These are phyloP conservation scores for Claviceps monticola DNA, from an alignment of 2,329 filamentous ascomycete species.

Conservation along the genomic window DNA sequence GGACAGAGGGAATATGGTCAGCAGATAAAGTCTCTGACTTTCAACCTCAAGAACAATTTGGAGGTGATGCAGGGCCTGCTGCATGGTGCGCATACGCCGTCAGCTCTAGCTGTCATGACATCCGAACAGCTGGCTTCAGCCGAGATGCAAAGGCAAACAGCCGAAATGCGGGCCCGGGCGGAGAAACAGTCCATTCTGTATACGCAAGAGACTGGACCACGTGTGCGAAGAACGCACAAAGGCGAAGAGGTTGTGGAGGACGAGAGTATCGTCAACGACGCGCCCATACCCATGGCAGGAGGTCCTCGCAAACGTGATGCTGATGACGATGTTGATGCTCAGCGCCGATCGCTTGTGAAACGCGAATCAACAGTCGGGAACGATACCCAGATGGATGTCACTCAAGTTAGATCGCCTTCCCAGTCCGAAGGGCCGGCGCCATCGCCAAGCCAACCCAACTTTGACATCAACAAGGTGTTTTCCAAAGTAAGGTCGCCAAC, in stretches of 20 bases:
- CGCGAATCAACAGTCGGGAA: slow-evolving; percentile 19
- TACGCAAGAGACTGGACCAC: slow-evolving; percentile 54
- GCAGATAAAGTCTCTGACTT: slow-evolving; percentile 62
- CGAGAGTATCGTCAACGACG: slow-evolving; percentile 37
- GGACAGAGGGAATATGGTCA: slow-evolving; percentile 36
- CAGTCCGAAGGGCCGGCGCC: slow-evolving; percentile 29
- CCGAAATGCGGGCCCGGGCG: slow-evolving; percentile 60
- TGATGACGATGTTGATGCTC: slow-evolving; percentile 1
- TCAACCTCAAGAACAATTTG: slow-evolving; percentile 82
- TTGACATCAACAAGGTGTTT: slow-evolving; percentile 79
- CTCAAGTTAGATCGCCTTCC: slow-evolving; percentile 21
- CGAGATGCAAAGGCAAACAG: slow-evolving; percentile 66
- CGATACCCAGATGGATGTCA: slow-evolving; percentile 12
- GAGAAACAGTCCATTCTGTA: slow-evolving; percentile 79
- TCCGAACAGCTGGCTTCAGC: slow-evolving; percentile 85
- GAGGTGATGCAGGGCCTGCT: slow-evolving; percentile 65
- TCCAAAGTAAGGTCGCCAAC: slow-evolving; percentile 68
- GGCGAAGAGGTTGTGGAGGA: slow-evolving; percentile 82
- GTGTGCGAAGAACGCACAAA: slow-evolving; percentile 83
- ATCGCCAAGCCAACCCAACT: slow-evolving; percentile 45
- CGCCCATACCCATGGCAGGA: slow-evolving; percentile 16
- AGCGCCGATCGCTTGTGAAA: slow-evolving; percentile 17
- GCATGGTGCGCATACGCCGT: slow-evolving; percentile 54
- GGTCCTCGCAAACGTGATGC: slow-evolving; percentile 8
- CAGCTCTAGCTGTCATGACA: slow-evolving; percentile 76